Evolutionary conservation across 2,329 filamentous ascomycete species (phyloP).

Genomic region (Fusarium sp.): DNA sequence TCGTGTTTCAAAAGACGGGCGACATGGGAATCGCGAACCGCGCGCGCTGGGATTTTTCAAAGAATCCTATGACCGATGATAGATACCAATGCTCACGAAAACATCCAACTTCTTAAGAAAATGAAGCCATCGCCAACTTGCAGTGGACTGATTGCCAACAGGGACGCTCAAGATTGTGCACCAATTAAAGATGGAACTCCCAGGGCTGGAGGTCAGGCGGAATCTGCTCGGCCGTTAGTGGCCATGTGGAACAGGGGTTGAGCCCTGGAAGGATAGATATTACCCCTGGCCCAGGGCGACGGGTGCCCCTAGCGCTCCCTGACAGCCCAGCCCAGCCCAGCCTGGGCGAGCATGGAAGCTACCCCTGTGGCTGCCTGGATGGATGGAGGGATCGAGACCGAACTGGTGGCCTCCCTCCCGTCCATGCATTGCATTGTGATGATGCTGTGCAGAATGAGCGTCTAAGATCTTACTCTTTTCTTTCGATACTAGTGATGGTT

Average conservation of each 20-base stretch:
- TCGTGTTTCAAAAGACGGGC: conserved; percentile 18
- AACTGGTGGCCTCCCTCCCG: not conserved
- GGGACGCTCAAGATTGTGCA: conserved; percentile 9
- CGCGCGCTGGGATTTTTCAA: not conserved
- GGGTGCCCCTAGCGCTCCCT: conserved; percentile 29
- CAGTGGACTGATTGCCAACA: conserved; percentile 35
- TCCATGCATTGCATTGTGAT: not conserved
- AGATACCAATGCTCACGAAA: conserved; percentile 19
- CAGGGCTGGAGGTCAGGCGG: not conserved
- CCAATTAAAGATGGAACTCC: conserved; percentile 7
- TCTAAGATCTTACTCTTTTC: not conserved
- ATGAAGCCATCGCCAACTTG: conserved; percentile 44
- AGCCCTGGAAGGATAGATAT: conserved; percentile 3
- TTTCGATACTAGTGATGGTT: not conserved
- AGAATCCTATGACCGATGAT: conserved; percentile 5
- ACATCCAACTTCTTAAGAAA: conserved; percentile 29
- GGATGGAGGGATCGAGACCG: not conserved
- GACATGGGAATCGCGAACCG: not conserved
- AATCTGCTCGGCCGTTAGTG: conserved; percentile 15
- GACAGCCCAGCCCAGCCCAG: conserved; percentile 4
- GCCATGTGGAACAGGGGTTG: conserved; percentile 35
- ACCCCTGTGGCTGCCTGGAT: not conserved
- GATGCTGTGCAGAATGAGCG: not conserved
- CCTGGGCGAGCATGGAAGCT: not conserved
- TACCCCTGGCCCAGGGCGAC: conserved; percentile 33